Conservation (phyloP, 768 basidiomycete genomes). For the Collybiopsis luxurians region DNA sequence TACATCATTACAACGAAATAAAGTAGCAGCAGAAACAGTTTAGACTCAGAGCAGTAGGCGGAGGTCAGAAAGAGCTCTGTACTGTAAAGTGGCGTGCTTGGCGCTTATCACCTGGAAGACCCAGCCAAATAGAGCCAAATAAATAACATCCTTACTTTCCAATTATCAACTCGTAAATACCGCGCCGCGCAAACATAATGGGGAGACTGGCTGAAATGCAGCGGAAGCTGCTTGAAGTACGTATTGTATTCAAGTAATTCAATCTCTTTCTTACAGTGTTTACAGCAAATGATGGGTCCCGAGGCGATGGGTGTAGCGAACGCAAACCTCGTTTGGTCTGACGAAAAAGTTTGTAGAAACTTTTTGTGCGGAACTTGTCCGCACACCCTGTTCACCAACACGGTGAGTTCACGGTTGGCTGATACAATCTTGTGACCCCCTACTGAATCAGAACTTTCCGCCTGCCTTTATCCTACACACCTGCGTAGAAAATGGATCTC, state of each 20-base stretch:
- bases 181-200: constrained; percentile 50
- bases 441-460: too few relatives aligned
- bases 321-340: constrained; percentile 88
- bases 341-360: constrained; percentile 98
- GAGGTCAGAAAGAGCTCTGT: too few relatives aligned
- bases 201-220: constrained; percentile 97
- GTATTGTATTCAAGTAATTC: constrained; percentile 3
- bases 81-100: too few relatives aligned
- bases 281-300: constrained; percentile 99
- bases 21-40: too few relatives aligned
- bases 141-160: too few relatives aligned
- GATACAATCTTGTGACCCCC: background rate
- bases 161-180: too few relatives aligned
- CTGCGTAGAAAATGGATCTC: constrained; percentile 93
- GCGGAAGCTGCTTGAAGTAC: constrained; percentile 75
- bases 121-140: too few relatives aligned
- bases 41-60: too few relatives aligned
- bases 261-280: constrained; percentile 2
- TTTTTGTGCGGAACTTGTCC: constrained; percentile 99
- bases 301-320: constrained; percentile 98
- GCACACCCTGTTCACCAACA: constrained; percentile 96
- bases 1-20: too few relatives aligned
- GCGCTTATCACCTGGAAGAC: too few relatives aligned
- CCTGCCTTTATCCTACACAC: too few relatives aligned
- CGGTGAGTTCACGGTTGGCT: constrained; percentile 51